Evolutionary conservation across 192 early-diverging fungal species (phyloP), one percentile per base, ranked within the genome.

Genomic region (Linnemannia exigua): DNA sequence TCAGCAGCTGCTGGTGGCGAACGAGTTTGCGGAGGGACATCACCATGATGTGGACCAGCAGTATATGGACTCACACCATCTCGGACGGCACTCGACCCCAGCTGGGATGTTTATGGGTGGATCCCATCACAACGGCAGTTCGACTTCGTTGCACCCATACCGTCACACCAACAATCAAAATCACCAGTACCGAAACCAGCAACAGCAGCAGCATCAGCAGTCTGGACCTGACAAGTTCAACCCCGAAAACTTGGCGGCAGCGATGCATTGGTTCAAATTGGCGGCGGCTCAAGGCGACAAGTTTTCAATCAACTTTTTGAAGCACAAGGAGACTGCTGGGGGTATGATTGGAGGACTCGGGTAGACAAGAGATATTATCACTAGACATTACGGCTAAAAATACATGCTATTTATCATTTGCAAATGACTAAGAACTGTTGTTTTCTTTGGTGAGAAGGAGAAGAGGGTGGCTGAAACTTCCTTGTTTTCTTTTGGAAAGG

Each of bases 181-280:
- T 2, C 69, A 80, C 33, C 79, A 74, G 16, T 37, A 44, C 61
- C 15, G 33, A 14, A 69, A 52, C 69, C 80, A 76, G 9, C 74
- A 35, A 0, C 85, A 71, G 19, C 84, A 73, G 4, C 77, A 67
- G 16, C 70, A 37, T 9, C 52, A 74, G 2, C 82, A 68, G 16
- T 51, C 58, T 33, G 25, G 69, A 2, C 87, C 87, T 0, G 81
- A 84, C 52, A 88, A 88, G 68, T 88, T 85, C 58, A 88, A 88
- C 31, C 82, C 88, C 1, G 79, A 84, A 73, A 88, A 82, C 31
- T 75, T 88, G 16, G 79, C 88, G 1, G 88, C 88, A 15, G 88
- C 88, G 6, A 81, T 88, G 76, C 88, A 88, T 68, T 88, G 88
- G 88, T 88, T 88, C 48, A 63, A 63, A 12, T 46, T 88, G 36